These are phyloP conservation scores for Porcisia deanei DNA, from an alignment of 208 protist genomes.

Conservation along the genomic window DNA sequence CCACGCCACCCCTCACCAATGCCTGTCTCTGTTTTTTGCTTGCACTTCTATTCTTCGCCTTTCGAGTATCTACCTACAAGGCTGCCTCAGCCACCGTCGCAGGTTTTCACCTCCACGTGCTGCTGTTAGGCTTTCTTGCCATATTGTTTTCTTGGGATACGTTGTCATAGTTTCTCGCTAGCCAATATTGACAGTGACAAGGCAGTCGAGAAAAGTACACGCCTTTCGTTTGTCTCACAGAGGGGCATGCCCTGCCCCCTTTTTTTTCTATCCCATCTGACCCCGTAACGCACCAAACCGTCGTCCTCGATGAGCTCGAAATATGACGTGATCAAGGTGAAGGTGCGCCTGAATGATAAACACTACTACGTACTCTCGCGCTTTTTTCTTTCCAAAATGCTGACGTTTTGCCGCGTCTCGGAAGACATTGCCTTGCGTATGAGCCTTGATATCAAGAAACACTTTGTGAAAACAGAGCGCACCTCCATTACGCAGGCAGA, in stretches of 20 bases:
- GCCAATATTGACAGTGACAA: neutral
- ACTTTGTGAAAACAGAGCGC: constrained; percentile 44
- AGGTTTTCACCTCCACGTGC: neutral
- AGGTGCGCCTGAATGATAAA: constrained; percentile 43
- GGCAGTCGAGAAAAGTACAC: neutral
- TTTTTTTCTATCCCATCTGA: neutral
- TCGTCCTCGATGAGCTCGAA: constrained; percentile 56
- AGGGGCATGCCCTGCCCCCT: neutral
- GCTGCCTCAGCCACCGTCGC: neutral
- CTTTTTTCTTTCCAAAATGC: constrained; percentile 67
- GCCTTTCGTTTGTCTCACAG: neutral
- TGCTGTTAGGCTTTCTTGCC: neutral
- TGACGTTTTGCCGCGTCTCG: constrained; percentile 59
- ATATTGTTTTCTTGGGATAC: too few relatives aligned
- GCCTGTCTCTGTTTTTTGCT: neutral
- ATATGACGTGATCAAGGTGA: constrained; percentile 67
- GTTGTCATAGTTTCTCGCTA: neutral
- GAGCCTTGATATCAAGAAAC: constrained; percentile 59
- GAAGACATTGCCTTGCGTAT: constrained; percentile 44
- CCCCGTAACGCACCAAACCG: neutral
- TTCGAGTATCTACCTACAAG: neutral
- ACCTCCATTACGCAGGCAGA: constrained; percentile 47
- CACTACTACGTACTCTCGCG: constrained; percentile 73
- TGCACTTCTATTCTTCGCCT: neutral
- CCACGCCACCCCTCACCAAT: neutral